Conservation (phyloP, 1,284 basidiomycete genomes). For the Trichosporon ovoides region DNA sequence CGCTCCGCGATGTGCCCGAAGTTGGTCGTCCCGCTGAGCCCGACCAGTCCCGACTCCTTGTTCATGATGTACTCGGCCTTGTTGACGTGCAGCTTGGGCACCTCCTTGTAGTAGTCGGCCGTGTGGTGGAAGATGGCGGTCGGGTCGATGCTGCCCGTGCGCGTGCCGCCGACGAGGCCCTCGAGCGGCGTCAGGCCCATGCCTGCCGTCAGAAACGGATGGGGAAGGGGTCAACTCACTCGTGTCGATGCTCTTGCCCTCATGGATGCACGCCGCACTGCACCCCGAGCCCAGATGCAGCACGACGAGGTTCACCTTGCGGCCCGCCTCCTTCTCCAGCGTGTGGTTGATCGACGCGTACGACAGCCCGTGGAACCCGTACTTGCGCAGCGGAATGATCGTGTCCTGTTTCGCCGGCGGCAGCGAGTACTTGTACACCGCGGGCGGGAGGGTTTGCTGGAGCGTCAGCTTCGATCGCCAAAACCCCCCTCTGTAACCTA, state of each 20-base stretch:
- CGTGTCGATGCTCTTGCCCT: constrained; percentile 70
- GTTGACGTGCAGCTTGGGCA: constrained; percentile 58
- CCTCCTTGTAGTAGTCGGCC: constrained; percentile 55
- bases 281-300: constrained; percentile 81
- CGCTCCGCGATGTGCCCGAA: constrained; percentile 59
- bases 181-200: constrained; percentile 48
- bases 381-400: constrained; percentile 67
- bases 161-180: constrained; percentile 77
- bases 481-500: constrained; percentile 13
- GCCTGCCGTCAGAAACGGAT: constrained; percentile 19
- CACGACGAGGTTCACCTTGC: constrained; percentile 62
- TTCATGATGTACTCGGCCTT: constrained; percentile 75
- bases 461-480: constrained; percentile 1
- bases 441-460: constrained; percentile 59
- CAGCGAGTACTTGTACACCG: constrained; percentile 72
- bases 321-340: constrained; percentile 53
- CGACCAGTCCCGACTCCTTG: constrained; percentile 61
- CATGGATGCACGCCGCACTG: constrained; percentile 59
- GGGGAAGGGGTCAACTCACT: constrained; percentile 24
- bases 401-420: constrained; percentile 55
- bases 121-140: constrained; percentile 81
- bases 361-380: constrained; percentile 73
- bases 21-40: constrained; percentile 68
- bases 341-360: constrained; percentile 44
- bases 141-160: constrained; percentile 73